These are phyloP conservation scores for Sutorius eximius DNA, from an alignment of 1,284 basidiomycete genomes.

Conservation along the genomic window DNA sequence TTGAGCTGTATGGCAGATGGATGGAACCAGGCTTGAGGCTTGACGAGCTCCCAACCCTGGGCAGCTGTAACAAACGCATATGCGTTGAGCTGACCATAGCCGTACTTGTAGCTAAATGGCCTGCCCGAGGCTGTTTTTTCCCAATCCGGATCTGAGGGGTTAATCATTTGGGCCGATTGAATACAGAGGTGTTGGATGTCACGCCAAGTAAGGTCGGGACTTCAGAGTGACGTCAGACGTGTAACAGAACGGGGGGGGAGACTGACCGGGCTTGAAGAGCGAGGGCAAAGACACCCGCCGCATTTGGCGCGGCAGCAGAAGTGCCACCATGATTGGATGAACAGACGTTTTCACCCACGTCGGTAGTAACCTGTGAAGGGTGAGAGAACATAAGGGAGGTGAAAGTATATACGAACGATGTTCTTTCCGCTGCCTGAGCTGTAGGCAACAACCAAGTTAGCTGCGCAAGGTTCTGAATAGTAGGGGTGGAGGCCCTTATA, in stretches of 20 bases:
- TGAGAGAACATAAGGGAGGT: slow-evolving; percentile 17
- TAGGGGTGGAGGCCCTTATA: slow-evolving; percentile 92
- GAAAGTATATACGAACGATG: slow-evolving; percentile 62
- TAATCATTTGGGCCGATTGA: slow-evolving; percentile 77
- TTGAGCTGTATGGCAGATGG: slow-evolving; percentile 70
- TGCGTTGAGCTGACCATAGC: slow-evolving; percentile 89
- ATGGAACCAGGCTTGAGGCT: slow-evolving; percentile 91
- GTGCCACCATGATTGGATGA: slow-evolving; percentile 90
- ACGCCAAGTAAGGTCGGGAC: slow-evolving; percentile 89
- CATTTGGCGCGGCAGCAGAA: slow-evolving; percentile 96
- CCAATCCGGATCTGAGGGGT: slow-evolving; percentile 94
- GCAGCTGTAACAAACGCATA: slow-evolving; percentile 83
- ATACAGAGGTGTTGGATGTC: slow-evolving; percentile 94
- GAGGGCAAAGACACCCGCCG: slow-evolving; percentile 87
- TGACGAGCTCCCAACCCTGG: slow-evolving; percentile 83
- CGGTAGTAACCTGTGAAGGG: slow-evolving; percentile 81
- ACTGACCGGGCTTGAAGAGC: slow-evolving; percentile 80
- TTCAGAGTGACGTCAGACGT: slow-evolving; percentile 16
- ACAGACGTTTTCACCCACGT: slow-evolving; percentile 86
- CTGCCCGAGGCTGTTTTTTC: slow-evolving; percentile 79
- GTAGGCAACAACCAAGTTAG: slow-evolving; percentile 95
- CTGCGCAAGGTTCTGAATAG: slow-evolving; percentile 96
- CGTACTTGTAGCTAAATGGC: slow-evolving; percentile 95
- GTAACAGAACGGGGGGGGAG: background rate
- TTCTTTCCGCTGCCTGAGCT: slow-evolving; percentile 94